Evolutionary conservation across 1,284 basidiomycete genomes (phyloP).

Genomic region (Boletus smithii): DNA sequence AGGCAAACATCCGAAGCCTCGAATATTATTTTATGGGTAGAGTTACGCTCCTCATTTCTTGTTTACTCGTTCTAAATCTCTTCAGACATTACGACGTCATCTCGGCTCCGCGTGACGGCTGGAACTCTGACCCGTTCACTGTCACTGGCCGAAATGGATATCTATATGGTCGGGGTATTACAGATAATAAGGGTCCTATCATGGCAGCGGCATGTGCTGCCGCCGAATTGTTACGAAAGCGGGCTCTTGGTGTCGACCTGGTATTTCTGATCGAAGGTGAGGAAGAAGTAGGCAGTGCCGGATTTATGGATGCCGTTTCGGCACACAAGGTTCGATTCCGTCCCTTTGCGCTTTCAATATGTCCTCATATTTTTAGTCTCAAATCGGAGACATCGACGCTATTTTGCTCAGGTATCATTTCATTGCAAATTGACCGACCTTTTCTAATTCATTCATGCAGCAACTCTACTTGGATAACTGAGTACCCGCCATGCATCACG

Average conservation of each 20-base stretch:
- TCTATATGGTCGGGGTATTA: slow-evolving; percentile 89
- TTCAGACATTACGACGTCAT: slow-evolving; percentile 90
- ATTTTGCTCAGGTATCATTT: slow-evolving; percentile 71
- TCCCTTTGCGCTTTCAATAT: neutral
- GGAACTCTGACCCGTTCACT: slow-evolving; percentile 84
- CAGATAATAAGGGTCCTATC: slow-evolving; percentile 92
- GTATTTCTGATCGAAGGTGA: slow-evolving; percentile 95
- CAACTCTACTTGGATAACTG: slow-evolving; percentile 97
- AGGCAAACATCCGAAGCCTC: slow-evolving; percentile 52
- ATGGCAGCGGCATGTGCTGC: slow-evolving; percentile 90
- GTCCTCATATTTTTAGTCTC: slow-evolving; percentile 44
- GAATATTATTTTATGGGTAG: slow-evolving; percentile 86
- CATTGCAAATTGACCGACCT: neutral
- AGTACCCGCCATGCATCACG: slow-evolving; percentile 92
- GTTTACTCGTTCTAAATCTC: slow-evolving; percentile 1
- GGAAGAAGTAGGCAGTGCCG: slow-evolving; percentile 88
- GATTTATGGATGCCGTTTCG: slow-evolving; percentile 76
- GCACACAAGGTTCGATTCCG: slow-evolving; percentile 60
- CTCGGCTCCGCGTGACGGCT: slow-evolving; percentile 67
- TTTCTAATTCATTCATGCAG: slow-evolving; percentile 36
- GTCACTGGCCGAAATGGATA: slow-evolving; percentile 87
- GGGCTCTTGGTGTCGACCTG: slow-evolving; percentile 81
- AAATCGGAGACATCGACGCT: slow-evolving; percentile 82
- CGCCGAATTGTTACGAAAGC: slow-evolving; percentile 69
- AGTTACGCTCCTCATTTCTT: slow-evolving; percentile 1